These are phyloP conservation scores for Cafeteria roenbergensis DNA, from an alignment of 108 stramenopile genomes.

Conservation along the genomic window DNA sequence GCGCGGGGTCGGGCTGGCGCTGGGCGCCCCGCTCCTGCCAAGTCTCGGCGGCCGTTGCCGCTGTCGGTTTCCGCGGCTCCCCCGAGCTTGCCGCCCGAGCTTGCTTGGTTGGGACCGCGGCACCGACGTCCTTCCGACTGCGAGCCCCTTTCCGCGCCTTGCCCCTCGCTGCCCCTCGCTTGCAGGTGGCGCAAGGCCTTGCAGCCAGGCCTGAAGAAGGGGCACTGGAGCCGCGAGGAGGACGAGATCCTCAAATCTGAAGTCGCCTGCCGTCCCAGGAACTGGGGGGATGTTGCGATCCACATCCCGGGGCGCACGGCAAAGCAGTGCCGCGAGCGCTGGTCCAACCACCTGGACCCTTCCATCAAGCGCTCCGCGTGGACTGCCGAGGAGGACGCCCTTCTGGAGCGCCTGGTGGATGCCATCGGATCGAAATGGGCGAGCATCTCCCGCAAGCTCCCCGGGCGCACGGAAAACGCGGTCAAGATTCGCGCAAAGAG, in stretches of 20 bases:
- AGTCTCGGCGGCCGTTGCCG: too few species aligned
- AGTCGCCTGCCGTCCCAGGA: conserved; percentile 6
- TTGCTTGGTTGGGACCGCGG: too few species aligned
- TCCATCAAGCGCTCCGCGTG: conserved; percentile 71
- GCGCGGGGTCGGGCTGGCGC: too few species aligned
- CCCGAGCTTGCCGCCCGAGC: too few species aligned
- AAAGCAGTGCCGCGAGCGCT: conserved; percentile 95
- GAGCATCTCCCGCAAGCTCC: conserved; percentile 49
- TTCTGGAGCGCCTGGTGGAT: conserved; percentile 16
- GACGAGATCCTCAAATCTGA: conserved; percentile 2
- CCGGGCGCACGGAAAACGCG: conserved; percentile 53
- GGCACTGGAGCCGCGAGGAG: conserved; percentile 27
- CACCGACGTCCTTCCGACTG: too few species aligned
- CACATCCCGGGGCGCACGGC: conserved; percentile 84
- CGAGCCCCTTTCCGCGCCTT: too few species aligned
- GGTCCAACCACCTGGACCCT: conserved; percentile 74
- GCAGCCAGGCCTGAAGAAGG: conserved; percentile 24
- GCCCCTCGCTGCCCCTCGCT: too few species aligned
- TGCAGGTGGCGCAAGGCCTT: conserved; percentile 32
- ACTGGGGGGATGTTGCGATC: conserved; percentile 73
- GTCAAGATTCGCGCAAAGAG: conserved; percentile 50
- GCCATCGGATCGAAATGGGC: conserved; percentile 29
- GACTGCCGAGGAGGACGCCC: conserved; percentile 65
- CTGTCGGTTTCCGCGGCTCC: too few species aligned
- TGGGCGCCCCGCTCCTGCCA: too few species aligned